Evolutionary conservation across 805 yeast species (phyloP).

Genomic region (Metschnikowia colocasiae): DNA sequence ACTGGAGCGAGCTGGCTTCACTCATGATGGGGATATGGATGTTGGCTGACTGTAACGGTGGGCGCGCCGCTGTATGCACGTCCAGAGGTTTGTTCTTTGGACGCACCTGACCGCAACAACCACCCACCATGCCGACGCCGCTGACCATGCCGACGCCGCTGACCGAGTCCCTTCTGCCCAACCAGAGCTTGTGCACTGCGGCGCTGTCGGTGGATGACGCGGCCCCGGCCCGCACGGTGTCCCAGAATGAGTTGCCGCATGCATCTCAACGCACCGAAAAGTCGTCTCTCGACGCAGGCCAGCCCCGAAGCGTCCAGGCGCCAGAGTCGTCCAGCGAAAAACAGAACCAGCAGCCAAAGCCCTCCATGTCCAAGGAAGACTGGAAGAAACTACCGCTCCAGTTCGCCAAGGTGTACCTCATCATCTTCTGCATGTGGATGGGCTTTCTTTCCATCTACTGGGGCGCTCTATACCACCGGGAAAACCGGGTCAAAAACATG

Average conservation of each 20-base stretch:
- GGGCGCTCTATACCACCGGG: conserved; percentile 36
- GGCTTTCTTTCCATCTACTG: conserved; percentile 38
- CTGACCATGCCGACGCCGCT: background rate
- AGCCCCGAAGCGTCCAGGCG: background rate
- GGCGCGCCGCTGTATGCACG: background rate
- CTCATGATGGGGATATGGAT: background rate
- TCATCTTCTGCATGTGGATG: conserved; percentile 23
- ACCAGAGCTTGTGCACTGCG: background rate
- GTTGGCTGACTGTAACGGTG: background rate
- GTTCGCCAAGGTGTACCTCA: conserved; percentile 19
- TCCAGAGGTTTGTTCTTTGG: background rate
- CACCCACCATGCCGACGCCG: no score
- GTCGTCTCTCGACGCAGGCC: background rate
- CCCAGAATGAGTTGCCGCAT: background rate
- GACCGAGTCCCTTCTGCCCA: conserved; percentile 5
- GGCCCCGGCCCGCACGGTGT: background rate
- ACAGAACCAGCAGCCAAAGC: background rate
- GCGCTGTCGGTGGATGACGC: background rate
- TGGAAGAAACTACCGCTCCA: conserved; percentile 12
- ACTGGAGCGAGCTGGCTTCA: background rate
- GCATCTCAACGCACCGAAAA: conserved; percentile 1
- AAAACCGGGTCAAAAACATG: conserved; percentile 29
- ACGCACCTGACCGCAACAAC: background rate
- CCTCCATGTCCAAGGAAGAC: conserved; percentile 11
- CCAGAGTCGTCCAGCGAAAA: background rate